Conservation (phyloP, 371 early-diverging fungal genomes). For the Entomophthora muscae region DNA sequence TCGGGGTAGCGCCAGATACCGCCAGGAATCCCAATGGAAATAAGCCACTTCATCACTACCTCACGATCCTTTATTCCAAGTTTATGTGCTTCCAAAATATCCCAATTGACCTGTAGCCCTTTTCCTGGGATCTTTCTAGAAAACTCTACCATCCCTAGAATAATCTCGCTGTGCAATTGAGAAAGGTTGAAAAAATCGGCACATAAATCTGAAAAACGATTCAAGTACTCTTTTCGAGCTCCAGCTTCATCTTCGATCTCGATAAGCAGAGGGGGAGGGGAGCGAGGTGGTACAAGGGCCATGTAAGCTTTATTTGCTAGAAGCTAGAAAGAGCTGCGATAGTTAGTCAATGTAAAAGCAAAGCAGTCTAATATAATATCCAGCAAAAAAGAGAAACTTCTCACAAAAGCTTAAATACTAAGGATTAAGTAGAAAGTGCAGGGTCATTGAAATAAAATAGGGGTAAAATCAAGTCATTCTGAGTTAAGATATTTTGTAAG, state of each 20-base stretch:
- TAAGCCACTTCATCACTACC: neutral
- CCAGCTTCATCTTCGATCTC: neutral
- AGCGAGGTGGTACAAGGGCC: neutral
- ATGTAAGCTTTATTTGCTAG: no score
- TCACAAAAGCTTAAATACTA: no score
- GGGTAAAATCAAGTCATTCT: no score
- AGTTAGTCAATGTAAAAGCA: no score
- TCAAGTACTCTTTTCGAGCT: neutral
- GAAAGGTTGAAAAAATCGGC: neutral
- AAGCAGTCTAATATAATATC: no score
- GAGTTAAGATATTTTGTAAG: no score
- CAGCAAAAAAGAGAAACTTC: no score
- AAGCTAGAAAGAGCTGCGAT: no score
- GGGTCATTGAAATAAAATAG: no score
- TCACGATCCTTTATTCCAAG: neutral
- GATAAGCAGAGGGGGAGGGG: neutral
- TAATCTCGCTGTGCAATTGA: neutral
- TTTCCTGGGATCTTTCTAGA: neutral
- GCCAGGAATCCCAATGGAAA: neutral
- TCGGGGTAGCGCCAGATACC: neutral
- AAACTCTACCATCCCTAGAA: constrained; percentile 1
- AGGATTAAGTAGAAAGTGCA: no score
- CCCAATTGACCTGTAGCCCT: neutral
- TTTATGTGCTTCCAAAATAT: neutral
- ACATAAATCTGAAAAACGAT: neutral